phyloP scores from a whole-genome alignment of 345 rosid species.

The Pistacia atlantica region DNA sequence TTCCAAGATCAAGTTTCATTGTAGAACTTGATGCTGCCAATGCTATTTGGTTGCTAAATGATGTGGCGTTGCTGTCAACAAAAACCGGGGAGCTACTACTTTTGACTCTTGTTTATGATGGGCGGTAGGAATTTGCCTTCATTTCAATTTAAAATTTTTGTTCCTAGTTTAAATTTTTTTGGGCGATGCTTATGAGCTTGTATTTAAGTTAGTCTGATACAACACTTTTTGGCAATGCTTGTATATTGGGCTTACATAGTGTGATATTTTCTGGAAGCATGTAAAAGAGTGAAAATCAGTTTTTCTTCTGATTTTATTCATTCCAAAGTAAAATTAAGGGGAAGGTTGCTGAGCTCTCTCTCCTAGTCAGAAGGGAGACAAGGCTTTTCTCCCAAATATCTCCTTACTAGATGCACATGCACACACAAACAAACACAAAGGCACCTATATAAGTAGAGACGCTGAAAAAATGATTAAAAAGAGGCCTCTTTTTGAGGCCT shows the following conservation, averaged over 20 bases:
- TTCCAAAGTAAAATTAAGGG: background rate
- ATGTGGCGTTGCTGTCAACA: slow-evolving; percentile 85
- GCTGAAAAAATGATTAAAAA: background rate
- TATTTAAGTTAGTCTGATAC: slow-evolving; percentile 1
- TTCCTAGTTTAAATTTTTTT: background rate
- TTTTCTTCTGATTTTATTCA: background rate
- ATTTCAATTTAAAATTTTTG: slow-evolving; percentile 4
- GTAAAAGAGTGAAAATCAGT: background rate
- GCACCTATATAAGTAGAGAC: background rate
- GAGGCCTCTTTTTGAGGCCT: background rate
- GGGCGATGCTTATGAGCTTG: background rate
- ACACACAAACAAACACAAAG: background rate
- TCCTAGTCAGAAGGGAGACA: background rate
- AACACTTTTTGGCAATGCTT: slow-evolving; percentile 5
- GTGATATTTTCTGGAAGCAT: background rate
- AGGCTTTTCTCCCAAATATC: background rate
- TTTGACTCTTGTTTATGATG: slow-evolving; percentile 89
- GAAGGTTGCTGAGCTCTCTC: background rate
- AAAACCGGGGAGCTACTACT: slow-evolving; percentile 89
- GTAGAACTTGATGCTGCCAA: slow-evolving; percentile 97
- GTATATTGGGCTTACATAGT: background rate
- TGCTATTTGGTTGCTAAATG: slow-evolving; percentile 79
- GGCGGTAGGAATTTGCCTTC: slow-evolving; percentile 54
- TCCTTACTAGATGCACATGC: background rate
- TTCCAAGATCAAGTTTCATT: slow-evolving; percentile 80